Base-by-base conservation (phyloP, 1,139 yeast species). In the Blastobotrys serpentis region DNA sequence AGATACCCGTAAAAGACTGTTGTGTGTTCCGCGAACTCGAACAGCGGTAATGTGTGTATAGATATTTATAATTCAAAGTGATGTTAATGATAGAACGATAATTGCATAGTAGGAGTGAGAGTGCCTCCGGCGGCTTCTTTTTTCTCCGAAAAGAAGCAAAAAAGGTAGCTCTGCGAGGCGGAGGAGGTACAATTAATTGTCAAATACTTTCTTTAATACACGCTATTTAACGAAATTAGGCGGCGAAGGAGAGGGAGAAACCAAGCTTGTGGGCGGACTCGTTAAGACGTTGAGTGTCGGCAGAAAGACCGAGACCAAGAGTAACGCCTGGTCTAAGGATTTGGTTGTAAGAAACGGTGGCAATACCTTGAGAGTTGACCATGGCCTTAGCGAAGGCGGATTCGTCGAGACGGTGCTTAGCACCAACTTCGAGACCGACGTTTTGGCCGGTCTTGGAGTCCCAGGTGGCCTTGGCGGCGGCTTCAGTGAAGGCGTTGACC, bases 221-320 rank as follows among this genome's bases (percentile, higher is more conserved):
- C 10, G 52, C 52, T 71, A n/a, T n/a, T n/a, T n/a, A n/a, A n/a
- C n/a, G n/a, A n/a, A n/a, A n/a, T 23, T 83, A 88, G 70, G 95
- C 94, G 64, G 92, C 76, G 77, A 90, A 90, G 60, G 96, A 81
- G 73, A 92, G 80, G 54, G 96, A 87, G 78, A 87, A 79, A 74
- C 98, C 98, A 67, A 92, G 79, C 83, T 94, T 90, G 84, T 92
- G 98, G 67, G 94, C 96, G 60, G 97, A 89, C 79, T 90, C 97
- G 71, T 89, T 84, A 70, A 92, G 81, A 76, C 92, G 87, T 75
- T 89, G 82, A 63, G 97, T 95, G 73, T 92, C 97, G 73, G 94
- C 85, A 60, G 96, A 88, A 66, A 95, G 85, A 79, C 98, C 99
- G 61, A 94, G 81, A 72, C 99, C 99, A 66, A 92, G 79, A 69